Percentiles rank a stretch among this genome's conserved stretches.
phyloP scores from a whole-genome alignment of 2,329 filamentous ascomycete genomes.

The Ceratocystis variospora region DNA sequence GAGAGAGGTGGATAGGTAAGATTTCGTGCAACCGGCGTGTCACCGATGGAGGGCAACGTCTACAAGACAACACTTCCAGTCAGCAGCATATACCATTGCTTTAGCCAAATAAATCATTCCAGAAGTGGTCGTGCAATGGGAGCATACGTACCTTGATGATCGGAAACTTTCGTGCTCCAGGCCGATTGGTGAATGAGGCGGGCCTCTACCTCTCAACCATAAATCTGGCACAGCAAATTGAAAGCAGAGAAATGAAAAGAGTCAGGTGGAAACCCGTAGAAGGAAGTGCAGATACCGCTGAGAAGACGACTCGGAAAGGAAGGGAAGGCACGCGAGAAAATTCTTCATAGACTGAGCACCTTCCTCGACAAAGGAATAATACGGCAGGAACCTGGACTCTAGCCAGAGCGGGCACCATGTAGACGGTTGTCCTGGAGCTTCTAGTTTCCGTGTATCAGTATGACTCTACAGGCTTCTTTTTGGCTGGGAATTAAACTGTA shows the following conservation, averaged over 20 bases:
- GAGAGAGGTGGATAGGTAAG: not conserved
- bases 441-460: not conserved
- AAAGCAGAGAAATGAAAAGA: not conserved
- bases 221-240: not conserved
- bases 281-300: not conserved
- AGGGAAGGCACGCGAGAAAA: not conserved
- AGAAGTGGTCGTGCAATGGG: too few species aligned
- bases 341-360: not conserved
- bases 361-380: not conserved
- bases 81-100: not conserved
- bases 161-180: not conserved
- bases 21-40: not conserved
- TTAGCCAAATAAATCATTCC: not conserved
- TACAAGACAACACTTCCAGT: not conserved
- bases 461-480: not conserved
- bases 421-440: not conserved
- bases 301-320: not conserved
- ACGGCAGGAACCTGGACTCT: not conserved
- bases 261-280: not conserved
- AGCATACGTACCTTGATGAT: not conserved
- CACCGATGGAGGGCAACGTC: not conserved
- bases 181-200: not conserved
- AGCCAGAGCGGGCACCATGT: too few species aligned
- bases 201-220: not conserved
- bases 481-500: not conserved